Percentiles rank a stretch among this genome's conserved stretches.
These are phyloP conservation scores for Ganoderma leucocontextum DNA, from an alignment of 1,284 basidiomycete genomes.

Conservation along the genomic window DNA sequence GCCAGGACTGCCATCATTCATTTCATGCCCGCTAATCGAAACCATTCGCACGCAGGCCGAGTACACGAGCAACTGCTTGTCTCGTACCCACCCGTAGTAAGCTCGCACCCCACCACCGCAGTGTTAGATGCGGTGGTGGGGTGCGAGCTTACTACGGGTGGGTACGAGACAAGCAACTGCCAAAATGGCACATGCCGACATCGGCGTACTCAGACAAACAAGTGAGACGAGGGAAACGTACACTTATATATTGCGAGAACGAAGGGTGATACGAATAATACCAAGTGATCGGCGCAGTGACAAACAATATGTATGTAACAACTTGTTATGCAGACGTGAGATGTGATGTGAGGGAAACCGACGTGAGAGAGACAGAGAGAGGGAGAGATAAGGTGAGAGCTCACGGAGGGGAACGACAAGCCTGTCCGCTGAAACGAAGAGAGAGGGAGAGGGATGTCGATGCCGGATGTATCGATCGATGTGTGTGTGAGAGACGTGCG, in stretches of 20 bases:
- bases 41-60: too few relatives aligned
- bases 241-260: conserved; percentile 30
- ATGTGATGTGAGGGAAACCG: neutral
- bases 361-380: neutral
- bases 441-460: conserved; percentile 1
- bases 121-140: too few relatives aligned
- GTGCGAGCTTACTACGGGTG: too few relatives aligned
- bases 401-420: neutral
- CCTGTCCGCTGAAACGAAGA: conserved; percentile 5
- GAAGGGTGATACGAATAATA: conserved; percentile 23
- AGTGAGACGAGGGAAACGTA: conserved; percentile 15
- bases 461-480: neutral
- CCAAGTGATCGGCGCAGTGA: conserved; percentile 22
- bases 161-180: too few relatives aligned
- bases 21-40: too few relatives aligned
- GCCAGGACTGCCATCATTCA: too few relatives aligned
- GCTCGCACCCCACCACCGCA: too few relatives aligned
- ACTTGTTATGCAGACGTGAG: conserved; percentile 4
- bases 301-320: conserved; percentile 15
- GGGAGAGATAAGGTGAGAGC: neutral
- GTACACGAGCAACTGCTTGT: too few relatives aligned
- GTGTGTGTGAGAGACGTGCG: neutral
- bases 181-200: neutral
- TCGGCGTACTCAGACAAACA: neutral
- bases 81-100: too few relatives aligned